Base-by-base conservation (phyloP, 257 asterid genomes). In the Striga asiatica region DNA sequence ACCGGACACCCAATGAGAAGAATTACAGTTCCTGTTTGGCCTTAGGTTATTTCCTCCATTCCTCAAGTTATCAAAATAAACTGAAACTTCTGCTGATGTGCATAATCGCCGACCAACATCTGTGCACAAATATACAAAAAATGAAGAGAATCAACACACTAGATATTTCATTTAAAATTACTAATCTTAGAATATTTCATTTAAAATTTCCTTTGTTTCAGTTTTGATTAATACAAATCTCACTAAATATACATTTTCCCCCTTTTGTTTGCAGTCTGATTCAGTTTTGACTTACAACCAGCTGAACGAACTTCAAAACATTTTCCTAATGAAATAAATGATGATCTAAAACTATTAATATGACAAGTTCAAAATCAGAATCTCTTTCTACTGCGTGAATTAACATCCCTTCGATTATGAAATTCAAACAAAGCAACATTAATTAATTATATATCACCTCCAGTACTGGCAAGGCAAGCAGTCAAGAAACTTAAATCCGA, bases 1-100 rank as follows among this genome's bases (percentile, higher is more conserved):
- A 24, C 97, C 95, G 4, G 75, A 4, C 47, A 63, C 64, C 95
- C 95, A 88, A 50, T 76, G 37, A 27, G 85, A 71, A n/a, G 78
- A 63, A 69, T 88, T 85, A 58, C 97, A 88, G 71, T 88, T 88
- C 71, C 64, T 58, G 61, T 88, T 80, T 32, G 82, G 85, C 69
- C 63, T 74, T 57, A 88, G 27, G 61, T 37, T 38, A 53, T 34
- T 65, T 46, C 72, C 70, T 24, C 76, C 69, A 61, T 45, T 70
- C 32, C 50, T 58, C 78, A 85, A 69, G 82, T 65, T 75, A 34
- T 27, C 50, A 46, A 86, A 78, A 62, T 82, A 88, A 41, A 76
- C 59, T 43, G 71, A 76, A 27, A 75, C 74, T 77, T 88, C 97
- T 49, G 85, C 83, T 54, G 84, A 82, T 34, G 95, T 82, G 65